Conservation (phyloP, 108 stramenopile genomes). For the Fistulifera solaris region DNA sequence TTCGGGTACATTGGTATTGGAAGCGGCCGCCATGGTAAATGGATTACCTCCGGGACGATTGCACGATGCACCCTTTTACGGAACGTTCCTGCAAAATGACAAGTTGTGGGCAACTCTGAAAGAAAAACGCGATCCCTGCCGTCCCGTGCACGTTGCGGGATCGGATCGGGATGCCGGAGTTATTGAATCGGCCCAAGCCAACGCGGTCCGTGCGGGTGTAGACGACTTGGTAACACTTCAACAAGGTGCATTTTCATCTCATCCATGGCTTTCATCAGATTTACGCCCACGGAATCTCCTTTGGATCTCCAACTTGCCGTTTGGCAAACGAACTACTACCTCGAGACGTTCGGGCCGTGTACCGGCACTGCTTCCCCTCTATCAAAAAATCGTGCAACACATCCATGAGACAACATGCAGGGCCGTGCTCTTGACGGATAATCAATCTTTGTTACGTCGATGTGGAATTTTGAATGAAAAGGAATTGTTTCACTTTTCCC, state of each 20-base stretch:
- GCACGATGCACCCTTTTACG: conserved; percentile 37
- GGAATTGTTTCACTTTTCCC: neutral
- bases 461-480: neutral
- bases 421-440: neutral
- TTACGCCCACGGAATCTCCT: conserved; percentile 9
- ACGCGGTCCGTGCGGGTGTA: conserved; percentile 63
- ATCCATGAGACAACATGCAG: neutral
- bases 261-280: conserved; percentile 17
- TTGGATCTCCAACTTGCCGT: conserved; percentile 60
- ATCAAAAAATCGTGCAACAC: conserved; percentile 10
- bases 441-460: conserved; percentile 1
- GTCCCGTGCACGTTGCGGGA: conserved; percentile 8
- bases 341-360: neutral
- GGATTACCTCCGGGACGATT: conserved; percentile 62
- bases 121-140: neutral
- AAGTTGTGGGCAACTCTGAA: conserved; percentile 22
- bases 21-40: conserved; percentile 47
- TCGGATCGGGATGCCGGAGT: conserved; percentile 59
- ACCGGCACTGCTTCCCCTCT: conserved; percentile 14
- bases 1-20: conserved; percentile 69
- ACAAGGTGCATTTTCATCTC: conserved; percentile 24
- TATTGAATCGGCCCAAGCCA: conserved; percentile 35
- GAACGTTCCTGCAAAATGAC: conserved; percentile 30
- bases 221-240: conserved; percentile 29
- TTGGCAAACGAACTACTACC: conserved; percentile 39